Evolutionary conservation across 768 basidiomycete species (phyloP).

Genomic region (Russula earlei): DNA sequence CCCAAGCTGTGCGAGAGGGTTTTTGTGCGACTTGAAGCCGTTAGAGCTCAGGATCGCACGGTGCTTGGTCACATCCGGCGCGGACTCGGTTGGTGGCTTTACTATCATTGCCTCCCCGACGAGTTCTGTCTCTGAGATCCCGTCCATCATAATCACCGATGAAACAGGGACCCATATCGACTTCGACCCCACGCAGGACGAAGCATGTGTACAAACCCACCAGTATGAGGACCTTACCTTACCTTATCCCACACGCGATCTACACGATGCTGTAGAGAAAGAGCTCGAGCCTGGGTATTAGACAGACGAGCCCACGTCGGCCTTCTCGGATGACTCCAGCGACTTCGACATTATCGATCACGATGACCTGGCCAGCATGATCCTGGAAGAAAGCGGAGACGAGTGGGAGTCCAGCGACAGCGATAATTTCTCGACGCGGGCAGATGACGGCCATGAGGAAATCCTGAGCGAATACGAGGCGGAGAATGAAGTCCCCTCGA

Average conservation of each 20-base stretch:
- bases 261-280: neutral
- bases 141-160: neutral
- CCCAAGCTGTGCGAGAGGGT: neutral
- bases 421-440: neutral
- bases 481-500: neutral
- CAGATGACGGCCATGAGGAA: neutral
- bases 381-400: constrained; percentile 1
- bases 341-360: neutral
- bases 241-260: neutral
- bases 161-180: neutral
- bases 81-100: neutral
- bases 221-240: neutral
- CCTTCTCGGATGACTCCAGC: neutral
- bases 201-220: neutral
- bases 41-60: neutral
- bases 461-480: neutral
- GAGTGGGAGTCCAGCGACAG: neutral
- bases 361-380: neutral
- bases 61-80: neutral
- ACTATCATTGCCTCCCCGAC: neutral
- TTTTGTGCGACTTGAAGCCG: neutral
- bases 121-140: neutral
- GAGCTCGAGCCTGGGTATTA: neutral
- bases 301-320: neutral
- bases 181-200: too few species aligned